Evolutionary conservation across 192 early-diverging fungal genomes (phyloP), one percentile per base, ranked within the genome.

Genomic region (Spinellus fusiger): DNA sequence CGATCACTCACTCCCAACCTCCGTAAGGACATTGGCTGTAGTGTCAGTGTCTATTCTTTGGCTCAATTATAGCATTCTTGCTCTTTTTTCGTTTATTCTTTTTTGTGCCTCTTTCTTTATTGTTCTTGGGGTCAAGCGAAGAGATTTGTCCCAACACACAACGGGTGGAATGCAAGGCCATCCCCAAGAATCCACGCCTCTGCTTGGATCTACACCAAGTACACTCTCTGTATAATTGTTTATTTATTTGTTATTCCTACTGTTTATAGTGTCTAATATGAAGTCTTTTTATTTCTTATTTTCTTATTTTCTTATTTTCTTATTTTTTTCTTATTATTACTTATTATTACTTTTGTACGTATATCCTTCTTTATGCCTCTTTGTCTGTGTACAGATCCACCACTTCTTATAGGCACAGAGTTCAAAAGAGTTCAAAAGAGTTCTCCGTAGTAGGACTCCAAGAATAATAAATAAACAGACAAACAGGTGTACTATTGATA

Each of bases 31-130:
- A 35, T 35, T 37, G 20, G n/a, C 29, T 37, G n/a, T 22, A 7
- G n/a, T 55, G 4, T 51, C 59, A 10, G 32, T 49, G 12, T 34
- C 3, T 50, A 61, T 61, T 47, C 48, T 61, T 33, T 61, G 59
- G 59, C 22, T 61, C 28, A 61, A 61, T 34, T 61, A 61, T 61
- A 25, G 49, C 23, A 22, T 23, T 9, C 9, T 61, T 8, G 34
- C 49, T 16, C 2, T 61, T 25, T 61, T 61, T 16, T 22, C 49
- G 5, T 38, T 61, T 35, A 52, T 61, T 35, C 49, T 61, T 16
- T 38, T 61, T 16, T 61, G 48, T 49, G 59, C 59, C 20, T 61
- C 59, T 26, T 61, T 61, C 32, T 61, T 61, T n/a, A 61, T 61
- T 28, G 18, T 61, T 22, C 22, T 61, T 20, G 59, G 59, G 9